phyloP scores from a whole-genome alignment of 192 early-diverging fungal species.

The Coemansia sp. region DNA sequence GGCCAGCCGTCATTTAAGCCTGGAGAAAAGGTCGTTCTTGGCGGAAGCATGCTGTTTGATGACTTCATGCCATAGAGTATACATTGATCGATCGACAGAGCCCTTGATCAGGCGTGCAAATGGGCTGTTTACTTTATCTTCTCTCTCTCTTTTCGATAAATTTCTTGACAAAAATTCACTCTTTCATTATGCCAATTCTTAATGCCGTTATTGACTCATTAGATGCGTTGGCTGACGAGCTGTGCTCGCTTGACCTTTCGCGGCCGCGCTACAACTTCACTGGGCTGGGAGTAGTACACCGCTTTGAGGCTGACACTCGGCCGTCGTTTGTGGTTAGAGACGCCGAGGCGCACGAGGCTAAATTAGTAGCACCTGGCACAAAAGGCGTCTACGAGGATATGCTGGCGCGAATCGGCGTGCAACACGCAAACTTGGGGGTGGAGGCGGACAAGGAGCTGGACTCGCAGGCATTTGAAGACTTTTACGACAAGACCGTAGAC shows the following conservation, averaged over 20 bases:
- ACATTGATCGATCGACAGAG: not conserved
- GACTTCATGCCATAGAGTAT: constrained; percentile 43
- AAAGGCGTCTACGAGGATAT: constrained; percentile 56
- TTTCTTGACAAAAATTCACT: not conserved
- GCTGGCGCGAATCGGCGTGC: constrained; percentile 50
- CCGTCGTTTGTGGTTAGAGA: constrained; percentile 42
- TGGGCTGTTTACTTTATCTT: not conserved
- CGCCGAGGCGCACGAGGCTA: constrained; percentile 48
- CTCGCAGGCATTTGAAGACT: constrained; percentile 49
- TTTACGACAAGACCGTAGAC: constrained; percentile 54
- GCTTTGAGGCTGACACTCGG: constrained; percentile 36
- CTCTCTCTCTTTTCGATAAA: not conserved
- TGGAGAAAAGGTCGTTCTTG: constrained; percentile 88
- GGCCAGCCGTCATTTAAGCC: constrained; percentile 97
- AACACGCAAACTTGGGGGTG: constrained; percentile 43
- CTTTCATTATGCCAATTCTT: constrained; percentile 30
- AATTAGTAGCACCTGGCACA: constrained; percentile 50
- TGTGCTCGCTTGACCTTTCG: constrained; percentile 44
- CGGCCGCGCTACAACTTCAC: constrained; percentile 42
- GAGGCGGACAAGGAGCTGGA: constrained; percentile 44
- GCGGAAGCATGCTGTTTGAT: constrained; percentile 61
- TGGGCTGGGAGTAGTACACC: constrained; percentile 36
- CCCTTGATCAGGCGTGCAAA: not conserved
- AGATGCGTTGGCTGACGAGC: constrained; percentile 41
- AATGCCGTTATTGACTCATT: constrained; percentile 33